Evolutionary conservation across 176 grass and related monocot species (phyloP), one percentile per base, ranked within the genome.

Genomic region (Oryza australiensis): DNA sequence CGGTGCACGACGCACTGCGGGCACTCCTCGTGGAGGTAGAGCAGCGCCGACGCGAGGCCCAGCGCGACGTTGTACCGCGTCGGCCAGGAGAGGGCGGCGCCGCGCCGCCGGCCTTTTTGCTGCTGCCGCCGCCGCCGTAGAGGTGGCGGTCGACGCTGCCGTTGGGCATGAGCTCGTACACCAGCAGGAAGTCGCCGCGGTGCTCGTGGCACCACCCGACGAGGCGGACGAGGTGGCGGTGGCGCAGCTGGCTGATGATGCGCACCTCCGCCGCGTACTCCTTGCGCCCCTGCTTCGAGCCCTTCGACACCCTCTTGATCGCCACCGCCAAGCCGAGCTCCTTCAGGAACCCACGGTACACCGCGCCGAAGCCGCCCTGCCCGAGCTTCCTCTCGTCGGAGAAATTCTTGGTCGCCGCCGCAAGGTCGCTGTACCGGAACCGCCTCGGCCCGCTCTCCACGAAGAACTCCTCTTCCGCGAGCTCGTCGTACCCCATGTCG

Each of bases 151-250:
- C 94, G 33, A 97, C 89, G 67, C 94, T 94, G 80, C 94, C 89
- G 24, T 94, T 97, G 80, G 91, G 91, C 89, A 97, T 91, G 65
- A 91, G 74, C 77, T 97, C 87, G 20, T 94, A 97, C 22, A 94
- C 94, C 10, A 97, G 94, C 40, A 97, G 72, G 84, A 97, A 89
- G 43, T 97, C 94, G 3, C 89, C 86, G 12, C 79, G 88, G 71
- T 86, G 83, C 80, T 94, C 94, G 53, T 97, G 94, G 84, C 91
- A 97, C 94, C 94, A 97, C 24, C 94, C 94, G 62, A 93, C 86
- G 22, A 97, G 94, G 76, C 81, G 82, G 64, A 94, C 91, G 9
- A 97, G 68, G 82, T 97, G 90, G 22, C 89, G 86, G 53, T 97
- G 91, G 35, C 94, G 68, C 49, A 97, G 40, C 37, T 89, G 91